phyloP scores from a whole-genome alignment of 768 basidiomycete genomes.

The Cantharellus cinnabarinus region DNA sequence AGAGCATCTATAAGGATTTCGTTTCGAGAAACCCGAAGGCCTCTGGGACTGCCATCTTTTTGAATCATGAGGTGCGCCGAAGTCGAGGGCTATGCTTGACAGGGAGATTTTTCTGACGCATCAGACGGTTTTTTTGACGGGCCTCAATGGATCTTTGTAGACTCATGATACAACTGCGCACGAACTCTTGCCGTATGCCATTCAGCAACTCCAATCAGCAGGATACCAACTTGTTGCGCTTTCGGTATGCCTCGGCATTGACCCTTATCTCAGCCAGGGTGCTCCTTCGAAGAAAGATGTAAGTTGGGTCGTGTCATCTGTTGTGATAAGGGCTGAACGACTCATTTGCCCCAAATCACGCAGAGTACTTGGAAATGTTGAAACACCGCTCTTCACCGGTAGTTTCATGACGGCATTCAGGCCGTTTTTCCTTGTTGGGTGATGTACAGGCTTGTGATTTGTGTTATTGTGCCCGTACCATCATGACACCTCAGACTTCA shows the following conservation, averaged over 20 bases:
- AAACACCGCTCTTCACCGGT: no score
- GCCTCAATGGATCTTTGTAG: not conserved
- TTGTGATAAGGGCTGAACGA: no score
- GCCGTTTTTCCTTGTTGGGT: no score
- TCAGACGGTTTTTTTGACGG: not conserved
- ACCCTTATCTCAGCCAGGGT: not conserved
- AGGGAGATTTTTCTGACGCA: not conserved
- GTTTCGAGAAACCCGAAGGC: not conserved
- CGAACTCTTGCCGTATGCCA: conserved; percentile 12
- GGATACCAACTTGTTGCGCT: conserved; percentile 15
- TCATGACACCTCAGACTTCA: no score
- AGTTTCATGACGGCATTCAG: no score
- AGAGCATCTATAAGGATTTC: not conserved
- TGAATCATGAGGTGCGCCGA: conserved; percentile 2
- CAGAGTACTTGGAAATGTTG: no score
- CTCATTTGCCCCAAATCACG: no score
- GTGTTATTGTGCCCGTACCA: no score
- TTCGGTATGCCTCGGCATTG: conserved; percentile 12
- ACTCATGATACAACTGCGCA: conserved; percentile 1
- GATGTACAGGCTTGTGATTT: no score
- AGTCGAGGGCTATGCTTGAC: not conserved
- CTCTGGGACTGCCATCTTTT: not conserved
- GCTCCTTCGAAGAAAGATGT: conserved; percentile 1
- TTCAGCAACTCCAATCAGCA: conserved; percentile 7
- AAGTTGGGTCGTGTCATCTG: not conserved